Conservation (phyloP, 306 rosid genomes). For the Malus sylvestris region DNA sequence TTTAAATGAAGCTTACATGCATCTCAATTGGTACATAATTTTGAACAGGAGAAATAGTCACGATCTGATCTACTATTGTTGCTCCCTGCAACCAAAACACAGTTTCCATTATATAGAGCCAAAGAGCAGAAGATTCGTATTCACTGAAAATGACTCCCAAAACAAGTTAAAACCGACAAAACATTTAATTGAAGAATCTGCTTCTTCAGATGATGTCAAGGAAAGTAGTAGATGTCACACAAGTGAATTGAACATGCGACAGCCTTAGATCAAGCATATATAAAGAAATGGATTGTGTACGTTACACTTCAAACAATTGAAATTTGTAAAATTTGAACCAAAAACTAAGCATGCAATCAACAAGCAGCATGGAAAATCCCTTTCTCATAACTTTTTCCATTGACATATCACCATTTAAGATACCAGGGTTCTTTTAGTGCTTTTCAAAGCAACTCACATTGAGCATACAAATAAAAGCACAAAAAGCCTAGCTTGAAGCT, state of each 20-base stretch:
- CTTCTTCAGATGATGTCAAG: background rate
- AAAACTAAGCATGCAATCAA: background rate
- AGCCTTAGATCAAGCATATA: background rate
- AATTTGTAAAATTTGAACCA: background rate
- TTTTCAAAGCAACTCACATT: background rate
- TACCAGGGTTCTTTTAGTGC: background rate
- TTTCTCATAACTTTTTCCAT: background rate
- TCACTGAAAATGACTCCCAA: background rate
- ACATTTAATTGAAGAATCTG: background rate
- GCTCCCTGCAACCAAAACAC: constrained; percentile 64
- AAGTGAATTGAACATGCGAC: background rate
- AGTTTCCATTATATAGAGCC: background rate
- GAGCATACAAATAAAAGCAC: background rate
- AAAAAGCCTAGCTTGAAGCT: background rate
- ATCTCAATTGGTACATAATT: constrained; percentile 54
- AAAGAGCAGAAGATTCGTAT: background rate
- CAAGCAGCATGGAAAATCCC: background rate
- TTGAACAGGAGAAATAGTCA: constrained; percentile 62
- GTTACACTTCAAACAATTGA: background rate
- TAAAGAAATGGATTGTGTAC: background rate
- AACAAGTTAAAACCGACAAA: background rate
- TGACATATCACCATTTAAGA: background rate
- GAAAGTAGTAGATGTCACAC: background rate
- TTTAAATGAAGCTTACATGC: constrained; percentile 27
- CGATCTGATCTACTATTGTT: constrained; percentile 80